Conservation (phyloP, 2,329 filamentous ascomycete genomes). For the Knoxdaviesia proteae region DNA sequence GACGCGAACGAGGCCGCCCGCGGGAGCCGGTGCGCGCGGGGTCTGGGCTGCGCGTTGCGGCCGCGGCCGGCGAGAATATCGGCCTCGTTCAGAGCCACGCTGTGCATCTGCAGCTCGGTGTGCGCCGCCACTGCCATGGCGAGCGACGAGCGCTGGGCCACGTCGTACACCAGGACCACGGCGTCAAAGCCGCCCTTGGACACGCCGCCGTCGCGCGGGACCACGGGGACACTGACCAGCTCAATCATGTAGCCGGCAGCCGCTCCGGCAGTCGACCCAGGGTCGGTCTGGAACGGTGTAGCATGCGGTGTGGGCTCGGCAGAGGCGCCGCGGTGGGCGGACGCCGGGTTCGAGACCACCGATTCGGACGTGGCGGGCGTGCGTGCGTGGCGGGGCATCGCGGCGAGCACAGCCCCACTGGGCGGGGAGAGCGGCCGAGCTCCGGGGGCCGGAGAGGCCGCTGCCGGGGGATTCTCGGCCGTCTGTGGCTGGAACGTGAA, state of each 20-base stretch:
- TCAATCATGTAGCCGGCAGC: conserved; percentile 9
- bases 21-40: too few relatives aligned
- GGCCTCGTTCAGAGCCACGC: background rate
- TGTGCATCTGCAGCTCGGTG: background rate
- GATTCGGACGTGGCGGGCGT: background rate
- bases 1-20: too few relatives aligned
- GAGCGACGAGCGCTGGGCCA: conserved; percentile 5
- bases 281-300: background rate
- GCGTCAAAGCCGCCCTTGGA: conserved; percentile 10
- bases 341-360: background rate
- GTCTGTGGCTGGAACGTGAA: conserved; percentile 5
- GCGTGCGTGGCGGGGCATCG: background rate
- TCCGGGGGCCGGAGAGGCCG: background rate
- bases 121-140: background rate
- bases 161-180: conserved; percentile 11
- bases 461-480: background rate
- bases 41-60: too few relatives aligned
- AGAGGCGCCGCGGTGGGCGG: background rate
- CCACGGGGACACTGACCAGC: conserved; percentile 10
- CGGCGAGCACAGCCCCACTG: too few relatives aligned
- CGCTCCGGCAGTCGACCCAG: background rate
- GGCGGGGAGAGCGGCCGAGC: background rate
- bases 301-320: background rate
- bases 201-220: conserved; percentile 8
- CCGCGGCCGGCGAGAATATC: too few relatives aligned